A percentile compares a stretch with the other conserved stretches of the same genome.
Conservation (phyloP, 2,329 filamentous ascomycete species). For the Monilinia vaccinii-corymbosi region DNA sequence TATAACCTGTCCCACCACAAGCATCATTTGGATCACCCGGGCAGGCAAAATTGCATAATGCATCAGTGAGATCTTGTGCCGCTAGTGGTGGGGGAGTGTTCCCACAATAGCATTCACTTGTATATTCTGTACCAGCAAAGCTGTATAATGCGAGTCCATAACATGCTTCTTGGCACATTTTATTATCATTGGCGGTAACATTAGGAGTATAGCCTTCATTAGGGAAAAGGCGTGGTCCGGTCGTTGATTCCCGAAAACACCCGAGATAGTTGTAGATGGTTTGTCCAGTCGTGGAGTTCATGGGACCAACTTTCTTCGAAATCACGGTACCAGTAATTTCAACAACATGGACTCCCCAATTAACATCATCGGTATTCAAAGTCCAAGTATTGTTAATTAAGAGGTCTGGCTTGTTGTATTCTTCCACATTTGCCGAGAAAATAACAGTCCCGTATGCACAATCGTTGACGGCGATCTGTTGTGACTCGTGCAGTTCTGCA, state of each 20-base stretch:
- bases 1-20: conserved; percentile 16
- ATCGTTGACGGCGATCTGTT: conserved; percentile 21
- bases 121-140: conserved; percentile 29
- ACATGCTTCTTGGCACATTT: conserved; percentile 31
- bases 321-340: conserved; percentile 18
- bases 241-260: conserved; percentile 27
- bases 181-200: conserved; percentile 20
- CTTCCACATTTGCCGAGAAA: conserved; percentile 21
- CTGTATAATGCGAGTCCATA: conserved; percentile 18
- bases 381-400: conserved; percentile 29
- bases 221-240: conserved; percentile 26
- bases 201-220: conserved; percentile 20
- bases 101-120: conserved; percentile 28
- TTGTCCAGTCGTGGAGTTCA: conserved; percentile 9
- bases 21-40: conserved; percentile 8
- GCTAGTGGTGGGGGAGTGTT: conserved; percentile 25
- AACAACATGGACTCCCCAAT: conserved; percentile 30
- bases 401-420: conserved; percentile 21
- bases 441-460: conserved; percentile 27
- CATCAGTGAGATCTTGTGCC: conserved; percentile 15
- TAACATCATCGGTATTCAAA: conserved; percentile 32
- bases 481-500: conserved; percentile 26
- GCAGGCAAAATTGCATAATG: conserved; percentile 18
- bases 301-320: conserved; percentile 4
- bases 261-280: conserved; percentile 27